Base-by-base conservation (phyloP, 2,329 filamentous ascomycete species). In the Colletotrichum cordylinicola region DNA sequence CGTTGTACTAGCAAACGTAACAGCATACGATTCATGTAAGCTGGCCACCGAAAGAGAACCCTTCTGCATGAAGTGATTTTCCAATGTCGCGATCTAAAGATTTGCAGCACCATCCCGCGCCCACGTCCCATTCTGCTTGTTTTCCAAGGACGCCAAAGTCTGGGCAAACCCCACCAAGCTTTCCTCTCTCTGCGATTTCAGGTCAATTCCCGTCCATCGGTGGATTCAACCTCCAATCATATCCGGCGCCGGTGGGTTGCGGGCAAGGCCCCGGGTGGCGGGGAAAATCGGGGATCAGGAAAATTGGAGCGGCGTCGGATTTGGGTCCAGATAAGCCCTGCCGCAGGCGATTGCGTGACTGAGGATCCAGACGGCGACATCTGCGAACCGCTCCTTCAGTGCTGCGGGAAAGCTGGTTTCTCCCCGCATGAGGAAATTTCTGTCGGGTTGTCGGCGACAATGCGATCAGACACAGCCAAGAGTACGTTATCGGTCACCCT, bases 311-410 rank as follows among this genome's bases (percentile, higher is more conserved):
- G 43, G 4, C 15, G 21, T 35, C 39, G 70, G 27, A 29, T 55
- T 33, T 27, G 27, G 64, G 35, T 52, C 70, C 56, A 65, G 64
- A 75, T 27, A 65, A 52, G 43, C 70, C 73, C 70, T 75, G 73
- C 58, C 21, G 21, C 12, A 64, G 18, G 70, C 73, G 56, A 73
- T 75, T 73, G 73, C 73, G 73, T 75, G 73, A 75, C 73, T 61
- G 43, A 64, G 29, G 43, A 15, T 27, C 73, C 73, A 73, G 70
- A 68, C 70, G 43, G 70, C 73, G 73, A 75, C 70, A 75, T 73
- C n/a, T 68, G 8, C 29, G n/a, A 16, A 64, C 31, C 35, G 18
- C 43, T 68, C 58, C 21, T 18, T 68, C 21, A 18, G 39, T 29
- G 31, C 35, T 27, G 60, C 58, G 18, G 16, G 31, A 64, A 21